These are phyloP conservation scores for Saccharum spontaneum DNA, from an alignment of 176 grass and related monocot genomes.

Conservation along the genomic window DNA sequence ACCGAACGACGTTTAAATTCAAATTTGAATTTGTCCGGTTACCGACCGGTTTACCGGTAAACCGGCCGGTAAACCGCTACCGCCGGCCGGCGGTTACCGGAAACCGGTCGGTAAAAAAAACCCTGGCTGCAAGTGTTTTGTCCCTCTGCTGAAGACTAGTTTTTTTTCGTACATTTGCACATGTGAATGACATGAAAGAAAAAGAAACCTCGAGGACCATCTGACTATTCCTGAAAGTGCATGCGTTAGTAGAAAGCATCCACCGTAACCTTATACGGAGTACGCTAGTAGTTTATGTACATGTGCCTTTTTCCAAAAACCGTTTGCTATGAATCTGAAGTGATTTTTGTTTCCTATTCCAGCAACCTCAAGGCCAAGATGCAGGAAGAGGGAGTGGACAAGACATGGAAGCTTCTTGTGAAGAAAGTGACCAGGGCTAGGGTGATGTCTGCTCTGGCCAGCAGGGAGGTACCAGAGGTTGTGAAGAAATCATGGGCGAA, in stretches of 20 bases:
- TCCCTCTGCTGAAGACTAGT: not conserved
- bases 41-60: too few species aligned
- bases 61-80: too few species aligned
- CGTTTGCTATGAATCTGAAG: not conserved
- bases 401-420: conserved; percentile 64
- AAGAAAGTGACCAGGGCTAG: conserved; percentile 67
- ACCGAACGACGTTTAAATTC: too few species aligned
- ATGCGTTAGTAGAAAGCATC: not conserved
- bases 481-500: conserved; percentile 47
- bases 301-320: not conserved
- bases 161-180: not conserved
- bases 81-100: too few species aligned
- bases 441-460: conserved; percentile 54
- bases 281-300: not conserved
- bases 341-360: not conserved
- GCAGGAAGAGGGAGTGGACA: conserved; percentile 35
- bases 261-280: not conserved
- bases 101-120: too few species aligned
- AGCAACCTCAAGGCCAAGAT: conserved; percentile 69
- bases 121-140: conserved; percentile 7
- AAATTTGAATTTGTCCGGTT: too few species aligned
- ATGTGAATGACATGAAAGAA: conserved; percentile 5
- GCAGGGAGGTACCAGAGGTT: conserved; percentile 47
- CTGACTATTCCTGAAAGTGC: not conserved
- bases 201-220: not conserved